Percentiles rank a stretch among this genome's conserved stretches.
Conservation (phyloP, 176 grass and related monocot genomes). For the Poa annua region DNA sequence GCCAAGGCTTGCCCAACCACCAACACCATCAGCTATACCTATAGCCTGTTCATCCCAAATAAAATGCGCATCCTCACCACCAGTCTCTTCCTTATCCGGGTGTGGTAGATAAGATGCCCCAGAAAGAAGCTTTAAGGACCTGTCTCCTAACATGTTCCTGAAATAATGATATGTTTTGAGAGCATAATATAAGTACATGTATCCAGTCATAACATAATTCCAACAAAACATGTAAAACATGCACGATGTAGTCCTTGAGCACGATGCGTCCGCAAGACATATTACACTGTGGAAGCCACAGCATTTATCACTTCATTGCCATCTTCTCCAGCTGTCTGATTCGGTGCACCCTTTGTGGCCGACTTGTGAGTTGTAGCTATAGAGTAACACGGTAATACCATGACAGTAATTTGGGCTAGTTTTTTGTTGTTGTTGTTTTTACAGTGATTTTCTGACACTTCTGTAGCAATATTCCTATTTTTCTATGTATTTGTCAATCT, state of each 20-base stretch:
- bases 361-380: neutral
- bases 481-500: neutral
- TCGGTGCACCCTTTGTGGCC: neutral
- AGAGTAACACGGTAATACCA: neutral
- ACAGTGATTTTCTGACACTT: neutral
- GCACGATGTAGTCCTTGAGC: neutral
- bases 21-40: conserved; percentile 75
- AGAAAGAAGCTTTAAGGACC: conserved; percentile 62
- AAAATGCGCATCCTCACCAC: conserved; percentile 83
- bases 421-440: neutral
- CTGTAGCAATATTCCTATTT: neutral
- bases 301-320: neutral
- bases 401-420: neutral
- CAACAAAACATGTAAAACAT: neutral
- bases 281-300: neutral
- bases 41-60: conserved; percentile 70
- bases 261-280: neutral
- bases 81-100: conserved; percentile 74
- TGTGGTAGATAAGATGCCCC: conserved; percentile 72
- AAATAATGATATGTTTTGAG: neutral
- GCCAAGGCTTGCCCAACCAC: conserved; percentile 71
- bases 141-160: conserved; percentile 49
- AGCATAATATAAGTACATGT: neutral
- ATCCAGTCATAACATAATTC: neutral
- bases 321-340: neutral